Percentiles rank a stretch among this genome's conserved stretches.
Conservation (phyloP, 2,329 filamentous ascomycete genomes). For the Pseudogymnoascus sp. region DNA sequence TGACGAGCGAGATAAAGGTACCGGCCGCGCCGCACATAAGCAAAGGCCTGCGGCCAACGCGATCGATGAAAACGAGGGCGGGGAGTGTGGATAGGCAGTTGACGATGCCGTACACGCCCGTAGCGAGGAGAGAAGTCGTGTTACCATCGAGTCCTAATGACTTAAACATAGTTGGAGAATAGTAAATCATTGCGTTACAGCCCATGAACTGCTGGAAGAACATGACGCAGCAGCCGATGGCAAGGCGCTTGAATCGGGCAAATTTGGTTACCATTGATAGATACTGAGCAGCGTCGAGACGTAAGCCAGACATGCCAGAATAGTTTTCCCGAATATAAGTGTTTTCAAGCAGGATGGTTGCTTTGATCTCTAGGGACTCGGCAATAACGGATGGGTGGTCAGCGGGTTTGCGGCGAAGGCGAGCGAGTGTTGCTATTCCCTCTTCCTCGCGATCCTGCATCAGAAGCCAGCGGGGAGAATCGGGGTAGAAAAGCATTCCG, state of each 20-base stretch:
- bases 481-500: conserved; percentile 55
- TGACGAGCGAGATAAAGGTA: conserved; percentile 46
- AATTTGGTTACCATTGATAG: conserved; percentile 17
- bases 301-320: conserved; percentile 26
- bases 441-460: conserved; percentile 49
- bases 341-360: conserved; percentile 51
- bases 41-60: conserved; percentile 30
- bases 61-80: conserved; percentile 28
- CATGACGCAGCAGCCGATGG: conserved; percentile 22
- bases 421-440: conserved; percentile 41
- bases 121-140: conserved; percentile 44
- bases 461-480: conserved; percentile 50
- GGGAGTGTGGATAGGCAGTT: conserved; percentile 41
- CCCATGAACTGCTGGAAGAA: conserved; percentile 30
- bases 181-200: conserved; percentile 26
- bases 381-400: conserved; percentile 45
- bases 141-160: conserved; percentile 36
- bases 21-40: conserved; percentile 40
- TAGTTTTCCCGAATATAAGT: conserved; percentile 42
- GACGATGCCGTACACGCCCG: conserved; percentile 50
- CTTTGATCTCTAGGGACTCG: conserved; percentile 53
- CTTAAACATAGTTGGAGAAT: conserved; percentile 41
- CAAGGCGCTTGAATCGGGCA: conserved; percentile 18
- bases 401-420: conserved; percentile 39
- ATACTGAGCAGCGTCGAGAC: conserved; percentile 17